Percentiles rank a stretch among this genome's conserved stretches.
phyloP scores from a whole-genome alignment of 116 monocot species.

The Posidonia oceanica region DNA sequence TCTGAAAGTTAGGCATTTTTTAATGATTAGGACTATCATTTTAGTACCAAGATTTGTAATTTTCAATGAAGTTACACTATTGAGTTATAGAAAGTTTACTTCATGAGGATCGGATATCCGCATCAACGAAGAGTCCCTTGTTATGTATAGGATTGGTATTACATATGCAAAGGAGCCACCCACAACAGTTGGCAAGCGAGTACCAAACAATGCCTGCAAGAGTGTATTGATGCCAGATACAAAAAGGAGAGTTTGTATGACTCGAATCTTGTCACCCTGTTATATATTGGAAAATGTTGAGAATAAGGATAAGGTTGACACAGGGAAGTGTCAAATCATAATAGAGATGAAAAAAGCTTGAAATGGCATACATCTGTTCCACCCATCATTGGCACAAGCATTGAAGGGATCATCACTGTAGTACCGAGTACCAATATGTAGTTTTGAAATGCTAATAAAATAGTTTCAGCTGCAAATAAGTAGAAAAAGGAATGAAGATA shows the following conservation, averaged over 20 bases:
- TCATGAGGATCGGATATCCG: conserved; percentile 58
- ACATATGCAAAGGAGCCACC: conserved; percentile 89
- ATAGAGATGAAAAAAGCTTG: neutral
- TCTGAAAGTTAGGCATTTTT: conserved; percentile 24
- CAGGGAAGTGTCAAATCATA: neutral
- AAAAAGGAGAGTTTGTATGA: conserved; percentile 80
- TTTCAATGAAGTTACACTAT: neutral
- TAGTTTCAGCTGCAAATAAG: conserved; percentile 59
- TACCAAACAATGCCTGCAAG: conserved; percentile 82
- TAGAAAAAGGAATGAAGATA: neutral
- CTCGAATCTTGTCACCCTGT: conserved; percentile 62
- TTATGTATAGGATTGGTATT: conserved; percentile 74
- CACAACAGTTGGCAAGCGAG: conserved; percentile 75
- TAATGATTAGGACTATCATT: neutral
- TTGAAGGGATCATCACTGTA: conserved; percentile 77
- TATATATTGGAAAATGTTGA: neutral
- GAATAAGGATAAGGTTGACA: neutral
- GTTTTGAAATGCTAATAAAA: conserved; percentile 81
- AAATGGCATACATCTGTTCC: conserved; percentile 58
- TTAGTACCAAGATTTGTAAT: neutral
- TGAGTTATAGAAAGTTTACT: conserved; percentile 18
- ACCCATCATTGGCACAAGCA: conserved; percentile 88
- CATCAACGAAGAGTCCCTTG: conserved; percentile 51
- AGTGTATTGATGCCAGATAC: conserved; percentile 91
- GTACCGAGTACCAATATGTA: conserved; percentile 88